Percentiles rank a stretch among this genome's conserved stretches.
Conservation (phyloP, 768 basidiomycete species). For the Crucibulum laeve region DNA sequence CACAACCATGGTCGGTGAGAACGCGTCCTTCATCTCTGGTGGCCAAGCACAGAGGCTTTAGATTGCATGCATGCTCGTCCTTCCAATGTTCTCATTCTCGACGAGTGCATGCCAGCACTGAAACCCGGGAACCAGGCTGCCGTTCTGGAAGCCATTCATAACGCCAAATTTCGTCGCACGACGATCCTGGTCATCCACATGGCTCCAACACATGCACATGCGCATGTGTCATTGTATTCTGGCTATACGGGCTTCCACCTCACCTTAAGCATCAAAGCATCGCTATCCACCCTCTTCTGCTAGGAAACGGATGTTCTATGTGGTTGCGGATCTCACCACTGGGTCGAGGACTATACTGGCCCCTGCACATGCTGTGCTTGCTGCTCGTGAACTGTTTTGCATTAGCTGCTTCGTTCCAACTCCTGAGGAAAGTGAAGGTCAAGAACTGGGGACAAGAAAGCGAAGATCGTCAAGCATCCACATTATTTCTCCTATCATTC, state of each 20-base stretch:
- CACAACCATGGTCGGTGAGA: constrained; percentile 85
- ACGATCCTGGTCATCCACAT: too few species aligned
- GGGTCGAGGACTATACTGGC: constrained; percentile 2
- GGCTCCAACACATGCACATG: too few species aligned
- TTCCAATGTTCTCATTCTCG: constrained; percentile 73
- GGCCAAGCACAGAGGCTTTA: constrained; percentile 93
- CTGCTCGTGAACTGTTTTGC: constrained; percentile 16
- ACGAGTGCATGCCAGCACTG: too few species aligned
- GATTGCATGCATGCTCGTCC: constrained; percentile 81
- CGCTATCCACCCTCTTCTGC: constrained; percentile 50
- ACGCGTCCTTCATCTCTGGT: constrained; percentile 86
- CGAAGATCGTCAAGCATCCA: constrained; percentile 37
- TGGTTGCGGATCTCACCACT: constrained; percentile 59
- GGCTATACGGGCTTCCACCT: too few species aligned
- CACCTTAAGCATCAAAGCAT: constrained; percentile 37
- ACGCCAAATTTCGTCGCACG: too few species aligned
- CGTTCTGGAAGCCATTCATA: too few species aligned
- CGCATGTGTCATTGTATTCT: too few species aligned
- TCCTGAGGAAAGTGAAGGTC: constrained; percentile 15
- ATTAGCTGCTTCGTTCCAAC: constrained; percentile 32
- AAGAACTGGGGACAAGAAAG: constrained; percentile 7
- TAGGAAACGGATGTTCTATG: constrained; percentile 84
- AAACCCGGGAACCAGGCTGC: too few species aligned
- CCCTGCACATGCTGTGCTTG: constrained; percentile 7
- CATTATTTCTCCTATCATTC: constrained; percentile 19